These are phyloP conservation scores for Neoboletus brunneissimus DNA, from an alignment of 768 basidiomycete species.

Conservation along the genomic window DNA sequence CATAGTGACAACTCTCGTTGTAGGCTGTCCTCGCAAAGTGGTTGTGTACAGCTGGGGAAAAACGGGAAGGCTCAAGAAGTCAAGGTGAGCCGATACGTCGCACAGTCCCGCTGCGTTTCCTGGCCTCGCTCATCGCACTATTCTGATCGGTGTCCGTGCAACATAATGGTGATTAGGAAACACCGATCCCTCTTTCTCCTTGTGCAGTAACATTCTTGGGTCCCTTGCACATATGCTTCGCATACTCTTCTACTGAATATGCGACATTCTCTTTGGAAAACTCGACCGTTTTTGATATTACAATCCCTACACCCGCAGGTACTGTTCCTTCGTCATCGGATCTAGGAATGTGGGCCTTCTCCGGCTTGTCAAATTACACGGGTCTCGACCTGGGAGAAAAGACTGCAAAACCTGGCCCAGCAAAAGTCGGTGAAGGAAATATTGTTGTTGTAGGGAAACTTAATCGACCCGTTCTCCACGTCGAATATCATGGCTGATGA, in stretches of 20 bases:
- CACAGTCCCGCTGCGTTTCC: not conserved
- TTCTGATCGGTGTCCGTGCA: not conserved
- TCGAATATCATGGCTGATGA: not conserved
- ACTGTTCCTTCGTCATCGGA: slow-evolving; percentile 27
- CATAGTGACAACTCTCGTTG: slow-evolving; percentile 70
- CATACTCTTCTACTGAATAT: slow-evolving; percentile 67
- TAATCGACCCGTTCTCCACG: slow-evolving; percentile 31
- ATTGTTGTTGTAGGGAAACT: slow-evolving; percentile 81
- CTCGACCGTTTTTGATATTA: slow-evolving; percentile 55
- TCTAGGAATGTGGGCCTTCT: slow-evolving; percentile 66
- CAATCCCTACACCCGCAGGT: slow-evolving; percentile 41
- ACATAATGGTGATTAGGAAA: slow-evolving; percentile 54
- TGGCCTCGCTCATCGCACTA: not conserved
- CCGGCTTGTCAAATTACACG: slow-evolving; percentile 79
- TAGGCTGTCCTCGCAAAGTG: slow-evolving; percentile 84
- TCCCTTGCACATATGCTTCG: slow-evolving; percentile 61
- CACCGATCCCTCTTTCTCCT: slow-evolving; percentile 84
- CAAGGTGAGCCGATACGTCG: slow-evolving; percentile 45
- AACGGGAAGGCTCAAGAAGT: slow-evolving; percentile 76
- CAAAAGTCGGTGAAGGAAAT: slow-evolving; percentile 57
- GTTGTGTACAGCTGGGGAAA: slow-evolving; percentile 84
- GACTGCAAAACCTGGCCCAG: slow-evolving; percentile 55
- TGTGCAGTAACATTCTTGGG: slow-evolving; percentile 75
- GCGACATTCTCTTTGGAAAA: slow-evolving; percentile 69
- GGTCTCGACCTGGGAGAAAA: slow-evolving; percentile 74